phyloP scores from a whole-genome alignment of 148 eudicot genomes.

The Chenopodium quinoa region DNA sequence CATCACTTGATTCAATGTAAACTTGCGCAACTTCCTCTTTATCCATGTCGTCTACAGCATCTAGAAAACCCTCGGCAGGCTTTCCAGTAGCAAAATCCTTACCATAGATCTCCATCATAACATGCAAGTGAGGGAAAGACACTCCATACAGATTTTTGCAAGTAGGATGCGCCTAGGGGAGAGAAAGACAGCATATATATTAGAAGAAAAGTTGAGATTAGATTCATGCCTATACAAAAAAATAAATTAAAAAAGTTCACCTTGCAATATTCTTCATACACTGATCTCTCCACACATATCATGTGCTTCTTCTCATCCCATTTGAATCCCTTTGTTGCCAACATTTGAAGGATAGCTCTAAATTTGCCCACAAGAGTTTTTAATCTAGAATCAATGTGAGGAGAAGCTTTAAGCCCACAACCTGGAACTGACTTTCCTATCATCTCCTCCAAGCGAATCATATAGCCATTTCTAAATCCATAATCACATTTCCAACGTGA shows the following conservation, averaged over 20 bases:
- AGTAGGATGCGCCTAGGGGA: slow-evolving; percentile 11
- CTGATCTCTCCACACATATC: slow-evolving; percentile 1
- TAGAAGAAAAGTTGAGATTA: not conserved
- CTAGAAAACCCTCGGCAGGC: slow-evolving; percentile 11
- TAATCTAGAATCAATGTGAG: slow-evolving; percentile 22
- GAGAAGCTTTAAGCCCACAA: slow-evolving; percentile 13
- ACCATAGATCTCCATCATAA: slow-evolving; percentile 7
- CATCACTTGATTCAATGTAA: not conserved
- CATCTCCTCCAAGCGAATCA: slow-evolving; percentile 16
- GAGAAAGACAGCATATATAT: not conserved
- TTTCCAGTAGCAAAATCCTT: slow-evolving; percentile 21
- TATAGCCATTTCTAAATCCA: slow-evolving; percentile 16
- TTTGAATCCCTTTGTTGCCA: slow-evolving; percentile 13
- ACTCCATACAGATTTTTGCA: slow-evolving; percentile 15
- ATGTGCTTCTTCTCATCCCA: slow-evolving; percentile 15
- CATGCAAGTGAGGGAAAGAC: slow-evolving; percentile 12
- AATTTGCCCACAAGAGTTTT: slow-evolving; percentile 8
- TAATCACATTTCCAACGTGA: slow-evolving; percentile 21
- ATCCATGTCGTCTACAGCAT: slow-evolving; percentile 7
- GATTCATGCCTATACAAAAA: not conserved
- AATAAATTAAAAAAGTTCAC: not conserved
- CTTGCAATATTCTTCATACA: slow-evolving; percentile 13
- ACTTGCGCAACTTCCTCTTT: not conserved
- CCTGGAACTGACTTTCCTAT: slow-evolving; percentile 11
- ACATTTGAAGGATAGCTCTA: slow-evolving; percentile 18